phyloP scores from a whole-genome alignment of 2,329 filamentous ascomycete species.

The Akanthomyces dipterigenus region DNA sequence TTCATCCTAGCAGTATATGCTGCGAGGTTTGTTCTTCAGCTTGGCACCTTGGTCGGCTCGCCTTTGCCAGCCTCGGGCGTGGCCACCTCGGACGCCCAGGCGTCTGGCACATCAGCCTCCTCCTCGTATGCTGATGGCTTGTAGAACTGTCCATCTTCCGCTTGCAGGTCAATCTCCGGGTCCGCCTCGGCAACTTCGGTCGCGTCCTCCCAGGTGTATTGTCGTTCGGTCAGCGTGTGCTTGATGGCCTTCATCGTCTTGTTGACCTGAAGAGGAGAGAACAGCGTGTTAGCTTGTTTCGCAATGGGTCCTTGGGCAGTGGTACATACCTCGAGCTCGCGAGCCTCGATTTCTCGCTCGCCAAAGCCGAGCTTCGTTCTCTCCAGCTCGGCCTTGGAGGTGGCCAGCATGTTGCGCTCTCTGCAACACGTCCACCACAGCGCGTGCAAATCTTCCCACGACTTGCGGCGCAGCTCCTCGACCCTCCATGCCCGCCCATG shows the following conservation, averaged over 20 bases:
- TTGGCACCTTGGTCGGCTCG: slow-evolving; percentile 10
- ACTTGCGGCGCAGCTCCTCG: slow-evolving; percentile 80
- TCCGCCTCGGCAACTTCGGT: slow-evolving; percentile 58
- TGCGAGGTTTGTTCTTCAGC: background rate
- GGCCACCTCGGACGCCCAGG: slow-evolving; percentile 19
- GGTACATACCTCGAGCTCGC: slow-evolving; percentile 59
- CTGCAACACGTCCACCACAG: slow-evolving; percentile 94
- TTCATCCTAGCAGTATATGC: background rate
- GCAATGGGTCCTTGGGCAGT: background rate
- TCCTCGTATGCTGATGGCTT: slow-evolving; percentile 35
- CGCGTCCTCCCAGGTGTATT: slow-evolving; percentile 80
- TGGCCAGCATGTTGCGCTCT: slow-evolving; percentile 85
- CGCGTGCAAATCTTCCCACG: slow-evolving; percentile 85
- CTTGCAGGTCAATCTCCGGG: slow-evolving; percentile 55
- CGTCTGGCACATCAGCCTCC: slow-evolving; percentile 19
- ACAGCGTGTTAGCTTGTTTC: slow-evolving; percentile 13
- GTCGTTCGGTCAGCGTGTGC: slow-evolving; percentile 78
- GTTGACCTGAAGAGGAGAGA: slow-evolving; percentile 50
- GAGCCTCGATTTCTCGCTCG: slow-evolving; percentile 54
- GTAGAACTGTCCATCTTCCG: slow-evolving; percentile 42
- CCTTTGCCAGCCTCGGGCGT: slow-evolving; percentile 12
- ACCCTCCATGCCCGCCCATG: slow-evolving; percentile 81
- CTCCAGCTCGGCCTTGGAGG: slow-evolving; percentile 61
- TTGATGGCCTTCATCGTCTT: slow-evolving; percentile 77
- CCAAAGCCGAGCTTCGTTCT: slow-evolving; percentile 68